Base-by-base conservation (phyloP, 768 basidiomycete genomes). In the Chalciporus piperatus region DNA sequence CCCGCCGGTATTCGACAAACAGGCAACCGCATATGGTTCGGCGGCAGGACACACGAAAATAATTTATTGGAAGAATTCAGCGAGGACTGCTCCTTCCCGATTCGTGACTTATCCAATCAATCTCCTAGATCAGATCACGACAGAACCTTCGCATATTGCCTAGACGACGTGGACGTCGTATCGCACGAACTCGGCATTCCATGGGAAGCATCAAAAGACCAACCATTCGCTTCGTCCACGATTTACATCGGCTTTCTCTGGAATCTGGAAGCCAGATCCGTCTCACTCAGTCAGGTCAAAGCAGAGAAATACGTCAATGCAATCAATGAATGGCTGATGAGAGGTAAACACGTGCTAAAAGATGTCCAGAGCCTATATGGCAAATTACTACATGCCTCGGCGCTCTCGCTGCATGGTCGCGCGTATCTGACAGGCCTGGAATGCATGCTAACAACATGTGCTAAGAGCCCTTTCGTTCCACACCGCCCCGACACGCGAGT, bases 401-500 rank as follows among this genome's bases (percentile, higher is more conserved):
- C 63, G 0, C 59, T 77, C 0, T 41, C 73, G 8, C 68, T 70
- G 3, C 39, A 3, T 4, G 66, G 68, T 2, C 62, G 69, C 0
- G 69, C 45, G 0, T 49, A 56, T 2, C 32, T 58, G 3, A 11
- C 7, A 0, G 38, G 42, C 13, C 5, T 58, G 23, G 73, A 79
- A 48, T 6, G 27, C 1, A 70, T 77, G 61, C 50, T 79, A 0
- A 56, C 55, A 0, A 45, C 61, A 0, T 72, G 60, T 37, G 16
- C 46, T 39, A 17, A 69, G 9, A 35, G 54, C 53, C 74, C 72
- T 14, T 70, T 72, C 59, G 25, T 53, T 14, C 72, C 63, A 20
- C 60, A 41, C 20, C 50, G 30, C 17, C 45, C 62, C 1, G 6
- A 9, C 1, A 16, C 46, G 14, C 3, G 10, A 3, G 55, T 58